These are phyloP conservation scores for Globisporangium viniferum DNA, from an alignment of 352 stramenopile genomes.

Conservation along the genomic window DNA sequence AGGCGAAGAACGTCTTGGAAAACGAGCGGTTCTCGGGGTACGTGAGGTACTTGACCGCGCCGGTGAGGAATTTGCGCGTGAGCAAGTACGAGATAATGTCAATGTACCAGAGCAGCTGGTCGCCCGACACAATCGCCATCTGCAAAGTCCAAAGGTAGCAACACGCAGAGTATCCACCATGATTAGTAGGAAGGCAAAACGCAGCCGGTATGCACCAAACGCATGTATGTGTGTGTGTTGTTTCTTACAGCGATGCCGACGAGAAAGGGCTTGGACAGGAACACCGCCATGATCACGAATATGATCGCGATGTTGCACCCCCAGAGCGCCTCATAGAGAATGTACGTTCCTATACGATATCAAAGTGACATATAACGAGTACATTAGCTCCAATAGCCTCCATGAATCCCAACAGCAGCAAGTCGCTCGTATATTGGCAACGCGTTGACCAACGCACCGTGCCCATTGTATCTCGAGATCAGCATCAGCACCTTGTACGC, in stretches of 20 bases:
- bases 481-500: conserved; percentile 50
- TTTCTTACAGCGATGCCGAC: conserved; percentile 63
- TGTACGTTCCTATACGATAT: conserved; percentile 49
- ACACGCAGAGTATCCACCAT: not conserved
- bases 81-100: conserved; percentile 73
- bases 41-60: conserved; percentile 89
- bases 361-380: not conserved
- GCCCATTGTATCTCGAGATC: conserved; percentile 51
- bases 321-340: conserved; percentile 78
- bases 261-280: conserved; percentile 79
- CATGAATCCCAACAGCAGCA: not conserved
- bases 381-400: not conserved
- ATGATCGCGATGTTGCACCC: conserved; percentile 77
- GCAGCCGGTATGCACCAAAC: not conserved
- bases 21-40: conserved; percentile 78
- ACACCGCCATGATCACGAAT: conserved; percentile 61
- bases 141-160: conserved; percentile 18
- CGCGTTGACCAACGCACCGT: conserved; percentile 31
- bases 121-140: conserved; percentile 90
- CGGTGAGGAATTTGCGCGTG: conserved; percentile 84
- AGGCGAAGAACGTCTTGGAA: conserved; percentile 78
- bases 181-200: not conserved
- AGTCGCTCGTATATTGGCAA: not conserved
- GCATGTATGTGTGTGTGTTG: not conserved
- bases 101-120: conserved; percentile 93